A percentile compares a stretch with the other conserved stretches of the same genome.
Conservation (phyloP, 2,329 filamentous ascomycete species). For the Sarocladiaceae sp. region DNA sequence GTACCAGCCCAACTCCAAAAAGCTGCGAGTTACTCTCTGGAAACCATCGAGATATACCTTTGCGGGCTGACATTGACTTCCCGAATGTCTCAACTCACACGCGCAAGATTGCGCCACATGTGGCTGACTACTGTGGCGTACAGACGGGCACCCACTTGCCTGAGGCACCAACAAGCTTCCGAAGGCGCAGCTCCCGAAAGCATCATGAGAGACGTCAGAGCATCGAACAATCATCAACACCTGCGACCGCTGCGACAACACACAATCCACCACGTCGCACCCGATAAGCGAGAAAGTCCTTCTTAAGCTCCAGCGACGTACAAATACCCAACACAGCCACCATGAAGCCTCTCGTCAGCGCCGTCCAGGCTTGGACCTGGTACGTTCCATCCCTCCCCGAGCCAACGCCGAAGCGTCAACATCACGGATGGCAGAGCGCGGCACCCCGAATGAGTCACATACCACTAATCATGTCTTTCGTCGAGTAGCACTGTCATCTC, state of each 20-base stretch:
- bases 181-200: slow-evolving; percentile 5
- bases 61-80: no score
- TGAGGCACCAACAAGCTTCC: slow-evolving; percentile 8
- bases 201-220: slow-evolving; percentile 3
- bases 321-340: slow-evolving; percentile 2
- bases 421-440: neutral
- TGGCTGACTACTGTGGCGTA: neutral
- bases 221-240: neutral
- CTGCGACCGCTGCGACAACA: neutral
- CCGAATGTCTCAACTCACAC: no score
- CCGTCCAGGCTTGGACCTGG: slow-evolving; percentile 94
- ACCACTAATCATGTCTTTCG: slow-evolving; percentile 15
- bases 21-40: no score
- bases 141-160: neutral
- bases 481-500: slow-evolving; percentile 64
- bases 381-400: slow-evolving; percentile 37
- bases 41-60: no score
- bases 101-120: no score
- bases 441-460: neutral
- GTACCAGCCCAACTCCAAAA: no score
- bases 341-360: slow-evolving; percentile 94
- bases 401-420: slow-evolving; percentile 18
- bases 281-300: no score
- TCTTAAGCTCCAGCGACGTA: no score
- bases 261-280: neutral